Conservation (phyloP, 768 basidiomycete species). For the Phylloporus arenicola region DNA sequence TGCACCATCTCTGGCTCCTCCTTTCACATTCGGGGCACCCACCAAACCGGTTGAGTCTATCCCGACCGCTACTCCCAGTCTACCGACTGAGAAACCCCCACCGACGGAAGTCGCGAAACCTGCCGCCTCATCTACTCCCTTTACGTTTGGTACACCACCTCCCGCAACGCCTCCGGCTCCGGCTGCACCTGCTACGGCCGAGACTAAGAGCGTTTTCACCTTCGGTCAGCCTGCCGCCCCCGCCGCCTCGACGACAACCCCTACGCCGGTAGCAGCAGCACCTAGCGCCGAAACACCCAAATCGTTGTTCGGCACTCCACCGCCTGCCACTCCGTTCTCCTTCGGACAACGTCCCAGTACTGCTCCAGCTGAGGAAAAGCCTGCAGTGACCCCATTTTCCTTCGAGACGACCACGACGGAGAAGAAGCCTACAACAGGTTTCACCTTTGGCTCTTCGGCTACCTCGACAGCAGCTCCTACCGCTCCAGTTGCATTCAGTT, state of each 20-base stretch:
- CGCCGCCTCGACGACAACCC: slow-evolving; percentile 4
- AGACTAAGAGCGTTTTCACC: slow-evolving; percentile 30
- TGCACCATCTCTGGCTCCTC: slow-evolving; percentile 6
- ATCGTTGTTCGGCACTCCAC: slow-evolving; percentile 35
- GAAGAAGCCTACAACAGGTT: slow-evolving; percentile 35
- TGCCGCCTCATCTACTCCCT: slow-evolving; percentile 7
- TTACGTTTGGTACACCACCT: slow-evolving; percentile 27
- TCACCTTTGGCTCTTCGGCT: slow-evolving; percentile 40
- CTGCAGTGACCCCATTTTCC: slow-evolving; percentile 15
- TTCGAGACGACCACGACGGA: slow-evolving; percentile 33
- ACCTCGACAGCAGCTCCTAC: slow-evolving; percentile 31
- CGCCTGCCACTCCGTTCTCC: slow-evolving; percentile 34
- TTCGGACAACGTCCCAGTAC: slow-evolving; percentile 35
- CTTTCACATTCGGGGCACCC: slow-evolving; percentile 29
- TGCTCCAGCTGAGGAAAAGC: slow-evolving; percentile 22
- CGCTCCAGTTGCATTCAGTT: slow-evolving; percentile 38
- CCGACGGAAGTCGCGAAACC: slow-evolving; percentile 6
- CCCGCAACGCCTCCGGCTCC: slow-evolving; percentile 1
- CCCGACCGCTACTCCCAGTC: slow-evolving; percentile 1
- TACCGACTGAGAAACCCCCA: slow-evolving; percentile 9
- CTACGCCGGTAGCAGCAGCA: slow-evolving; percentile 5
- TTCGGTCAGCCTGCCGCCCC: slow-evolving; percentile 25
- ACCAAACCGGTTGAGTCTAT: slow-evolving; percentile 19
- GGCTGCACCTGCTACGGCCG: slow-evolving; percentile 8
- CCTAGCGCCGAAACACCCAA: slow-evolving; percentile 36